These are phyloP conservation scores for Catunica adiposa DNA, from an alignment of 2,329 filamentous ascomycete species.

Conservation along the genomic window DNA sequence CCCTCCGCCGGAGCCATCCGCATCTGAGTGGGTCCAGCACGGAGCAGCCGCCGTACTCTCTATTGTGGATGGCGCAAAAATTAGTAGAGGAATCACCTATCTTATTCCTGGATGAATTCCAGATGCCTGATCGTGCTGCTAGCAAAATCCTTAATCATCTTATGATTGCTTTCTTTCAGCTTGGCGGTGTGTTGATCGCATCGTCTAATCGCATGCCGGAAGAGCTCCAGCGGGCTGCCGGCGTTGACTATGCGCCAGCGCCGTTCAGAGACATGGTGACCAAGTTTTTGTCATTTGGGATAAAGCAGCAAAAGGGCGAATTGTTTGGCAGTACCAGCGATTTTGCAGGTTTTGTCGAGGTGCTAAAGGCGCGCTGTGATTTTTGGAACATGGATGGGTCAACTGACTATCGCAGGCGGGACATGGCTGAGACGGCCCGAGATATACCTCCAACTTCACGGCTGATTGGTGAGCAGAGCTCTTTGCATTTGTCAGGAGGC, in stretches of 20 bases:
- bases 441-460: neutral
- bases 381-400: slow-evolving; percentile 71
- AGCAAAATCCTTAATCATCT: slow-evolving; percentile 67
- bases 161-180: slow-evolving; percentile 64
- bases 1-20: slow-evolving; percentile 30
- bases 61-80: slow-evolving; percentile 59
- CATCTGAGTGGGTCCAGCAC: slow-evolving; percentile 16
- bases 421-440: neutral
- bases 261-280: slow-evolving; percentile 35
- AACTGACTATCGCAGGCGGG: slow-evolving; percentile 29
- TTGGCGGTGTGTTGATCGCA: slow-evolving; percentile 64
- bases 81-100: slow-evolving; percentile 60
- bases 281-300: slow-evolving; percentile 25
- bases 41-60: slow-evolving; percentile 39
- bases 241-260: slow-evolving; percentile 47
- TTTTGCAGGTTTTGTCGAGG: slow-evolving; percentile 59
- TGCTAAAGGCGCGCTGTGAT: slow-evolving; percentile 61
- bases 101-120: slow-evolving; percentile 69
- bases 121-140: slow-evolving; percentile 60
- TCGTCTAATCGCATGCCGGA: slow-evolving; percentile 75
- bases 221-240: slow-evolving; percentile 59
- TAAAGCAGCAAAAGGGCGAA: slow-evolving; percentile 25
- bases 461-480: neutral
- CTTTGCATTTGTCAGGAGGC: neutral
- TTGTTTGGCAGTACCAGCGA: slow-evolving; percentile 48